phyloP scores from a whole-genome alignment of 441 rosid species.

The Pelargonium australe region DNA sequence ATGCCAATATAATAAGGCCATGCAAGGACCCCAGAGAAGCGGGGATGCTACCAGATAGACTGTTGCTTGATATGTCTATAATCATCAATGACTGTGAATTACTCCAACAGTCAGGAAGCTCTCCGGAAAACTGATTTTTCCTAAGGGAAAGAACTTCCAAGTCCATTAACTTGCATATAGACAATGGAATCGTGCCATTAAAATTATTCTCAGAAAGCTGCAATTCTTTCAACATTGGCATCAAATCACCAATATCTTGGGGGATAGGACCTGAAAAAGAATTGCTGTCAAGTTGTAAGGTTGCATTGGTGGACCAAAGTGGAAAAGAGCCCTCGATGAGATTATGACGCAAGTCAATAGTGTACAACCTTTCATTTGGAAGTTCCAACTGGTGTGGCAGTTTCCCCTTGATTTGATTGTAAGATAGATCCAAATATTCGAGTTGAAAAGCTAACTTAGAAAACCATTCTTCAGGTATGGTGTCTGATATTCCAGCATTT shows the following conservation, averaged over 20 bases:
- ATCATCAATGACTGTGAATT: constrained; percentile 29
- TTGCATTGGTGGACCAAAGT: constrained; percentile 43
- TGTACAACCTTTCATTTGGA: constrained; percentile 18
- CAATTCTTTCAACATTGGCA: constrained; percentile 40
- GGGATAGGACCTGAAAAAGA: constrained; percentile 49
- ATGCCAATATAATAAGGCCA: constrained; percentile 42
- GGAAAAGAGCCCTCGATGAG: constrained; percentile 36
- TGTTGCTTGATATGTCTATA: constrained; percentile 45
- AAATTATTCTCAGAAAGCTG: constrained; percentile 41
- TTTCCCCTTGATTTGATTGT: constrained; percentile 34
- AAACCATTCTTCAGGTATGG: constrained; percentile 38
- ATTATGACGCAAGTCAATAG: constrained; percentile 33
- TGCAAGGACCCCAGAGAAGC: constrained; percentile 33
- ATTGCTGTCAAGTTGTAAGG: constrained; percentile 40
- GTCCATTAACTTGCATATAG: constrained; percentile 35
- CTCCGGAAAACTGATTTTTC: constrained; percentile 41
- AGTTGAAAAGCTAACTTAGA: constrained; percentile 25
- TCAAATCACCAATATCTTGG: constrained; percentile 31
- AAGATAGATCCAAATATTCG: constrained; percentile 30
- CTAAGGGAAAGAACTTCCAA: constrained; percentile 38
- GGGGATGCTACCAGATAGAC: constrained; percentile 41
- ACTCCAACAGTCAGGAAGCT: constrained; percentile 43
- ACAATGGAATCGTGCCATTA: constrained; percentile 34
- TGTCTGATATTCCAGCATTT: constrained; percentile 33
- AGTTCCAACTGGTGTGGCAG: constrained; percentile 25